Percentiles rank a stretch among this genome's conserved stretches.
Conservation (phyloP, 1,284 basidiomycete genomes). For the Neotropicomus parvogracilis region DNA sequence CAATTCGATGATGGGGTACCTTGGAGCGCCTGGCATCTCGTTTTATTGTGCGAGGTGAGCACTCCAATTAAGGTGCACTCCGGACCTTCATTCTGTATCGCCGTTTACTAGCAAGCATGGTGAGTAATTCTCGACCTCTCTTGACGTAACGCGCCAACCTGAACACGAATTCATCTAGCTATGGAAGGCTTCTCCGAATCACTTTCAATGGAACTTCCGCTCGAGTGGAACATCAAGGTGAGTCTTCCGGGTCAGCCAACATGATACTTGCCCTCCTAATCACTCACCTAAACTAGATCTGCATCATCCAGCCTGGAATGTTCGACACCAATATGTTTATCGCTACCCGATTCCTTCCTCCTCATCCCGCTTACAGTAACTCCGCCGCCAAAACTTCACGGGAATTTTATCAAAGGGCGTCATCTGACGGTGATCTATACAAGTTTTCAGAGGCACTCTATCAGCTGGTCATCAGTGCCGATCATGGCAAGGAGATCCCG, state of each 20-base stretch:
- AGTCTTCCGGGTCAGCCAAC: too few species aligned
- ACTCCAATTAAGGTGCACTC: background rate
- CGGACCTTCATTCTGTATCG: background rate
- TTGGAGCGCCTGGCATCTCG: constrained; percentile 1
- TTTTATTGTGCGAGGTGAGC: constrained; percentile 13
- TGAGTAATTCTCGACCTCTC: constrained; percentile 15
- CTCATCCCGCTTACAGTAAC: constrained; percentile 16
- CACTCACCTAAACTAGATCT: too few species aligned
- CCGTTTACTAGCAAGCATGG: constrained; percentile 14
- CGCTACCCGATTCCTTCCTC: background rate
- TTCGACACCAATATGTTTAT: constrained; percentile 13
- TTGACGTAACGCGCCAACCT: background rate
- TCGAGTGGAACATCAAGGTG: too few species aligned
- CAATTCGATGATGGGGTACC: constrained; percentile 12
- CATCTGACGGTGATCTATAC: background rate
- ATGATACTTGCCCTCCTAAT: background rate
- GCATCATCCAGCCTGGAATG: background rate
- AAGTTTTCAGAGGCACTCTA: constrained; percentile 4
- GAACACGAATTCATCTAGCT: too few species aligned
- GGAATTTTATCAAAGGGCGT: background rate
- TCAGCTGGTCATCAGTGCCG: background rate
- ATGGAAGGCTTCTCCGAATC: too few species aligned
- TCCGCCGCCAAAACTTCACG: too few species aligned
- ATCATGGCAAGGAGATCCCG: constrained; percentile 7
- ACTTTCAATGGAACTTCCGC: too few species aligned